Conservation (phyloP, 768 basidiomycete genomes). For the Leccinum imitatum region DNA sequence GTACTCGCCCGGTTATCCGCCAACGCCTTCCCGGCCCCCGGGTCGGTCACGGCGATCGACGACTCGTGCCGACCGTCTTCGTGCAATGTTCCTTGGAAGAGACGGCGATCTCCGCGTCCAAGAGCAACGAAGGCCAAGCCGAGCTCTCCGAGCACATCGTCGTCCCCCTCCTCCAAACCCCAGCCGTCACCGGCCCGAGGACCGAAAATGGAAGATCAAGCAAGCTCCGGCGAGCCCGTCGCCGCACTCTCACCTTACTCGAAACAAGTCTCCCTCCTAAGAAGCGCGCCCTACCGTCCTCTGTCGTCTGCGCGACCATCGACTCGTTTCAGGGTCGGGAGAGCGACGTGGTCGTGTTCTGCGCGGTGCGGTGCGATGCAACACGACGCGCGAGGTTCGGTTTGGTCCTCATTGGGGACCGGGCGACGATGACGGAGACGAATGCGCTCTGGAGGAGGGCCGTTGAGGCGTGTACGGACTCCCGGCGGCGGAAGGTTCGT, state of each 20-base stretch:
- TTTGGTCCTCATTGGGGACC: conserved; percentile 61
- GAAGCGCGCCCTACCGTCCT: conserved; percentile 34
- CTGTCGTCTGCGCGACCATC: conserved; percentile 24
- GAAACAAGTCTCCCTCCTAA: conserved; percentile 52
- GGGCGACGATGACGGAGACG: conserved; percentile 43
- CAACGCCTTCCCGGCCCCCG: conserved; percentile 41
- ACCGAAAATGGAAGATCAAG: too few relatives aligned
- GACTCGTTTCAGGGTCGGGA: conserved; percentile 66
- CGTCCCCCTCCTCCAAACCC: conserved; percentile 38
- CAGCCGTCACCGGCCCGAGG: neutral
- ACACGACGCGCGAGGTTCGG: conserved; percentile 54
- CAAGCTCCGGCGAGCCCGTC: too few relatives aligned
- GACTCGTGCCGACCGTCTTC: conserved; percentile 53
- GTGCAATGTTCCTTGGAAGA: conserved; percentile 58
- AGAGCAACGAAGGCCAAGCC: conserved; percentile 60
- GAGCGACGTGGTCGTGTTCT: conserved; percentile 65
- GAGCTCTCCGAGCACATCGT: conserved; percentile 50
- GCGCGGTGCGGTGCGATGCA: conserved; percentile 66
- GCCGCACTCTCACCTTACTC: conserved; percentile 53
- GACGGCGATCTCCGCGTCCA: conserved; percentile 57
- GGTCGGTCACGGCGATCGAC: conserved; percentile 13
- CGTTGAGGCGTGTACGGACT: conserved; percentile 30
- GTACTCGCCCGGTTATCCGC: conserved; percentile 38
- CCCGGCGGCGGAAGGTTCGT: neutral
- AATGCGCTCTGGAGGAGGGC: conserved; percentile 56